phyloP scores from a whole-genome alignment of 164 flowering plant genomes.

The Piper betle region DNA sequence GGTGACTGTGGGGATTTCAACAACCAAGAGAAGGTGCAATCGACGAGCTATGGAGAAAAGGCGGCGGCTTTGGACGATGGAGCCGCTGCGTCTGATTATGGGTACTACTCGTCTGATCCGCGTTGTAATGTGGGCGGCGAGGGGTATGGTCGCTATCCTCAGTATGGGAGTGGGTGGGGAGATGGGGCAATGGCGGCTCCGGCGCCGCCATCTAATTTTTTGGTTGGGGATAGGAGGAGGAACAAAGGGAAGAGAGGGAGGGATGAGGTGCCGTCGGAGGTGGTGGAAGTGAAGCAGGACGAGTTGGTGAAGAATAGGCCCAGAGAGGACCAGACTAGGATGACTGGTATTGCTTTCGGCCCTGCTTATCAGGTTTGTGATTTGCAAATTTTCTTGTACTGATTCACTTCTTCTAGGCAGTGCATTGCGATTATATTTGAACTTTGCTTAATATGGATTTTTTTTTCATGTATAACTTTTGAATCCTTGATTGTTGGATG shows the following conservation, averaged over 20 bases:
- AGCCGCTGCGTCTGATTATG: background rate
- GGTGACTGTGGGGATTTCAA: conserved; percentile 4
- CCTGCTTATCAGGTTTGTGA: conserved; percentile 73
- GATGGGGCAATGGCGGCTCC: conserved; percentile 16
- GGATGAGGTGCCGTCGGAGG: conserved; percentile 48
- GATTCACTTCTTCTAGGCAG: background rate
- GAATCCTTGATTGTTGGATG: too few species aligned
- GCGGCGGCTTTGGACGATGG: conserved; percentile 1
- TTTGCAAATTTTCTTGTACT: background rate
- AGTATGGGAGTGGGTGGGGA: conserved; percentile 24
- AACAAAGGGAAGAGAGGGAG: conserved; percentile 50
- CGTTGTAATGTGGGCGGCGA: conserved; percentile 9
- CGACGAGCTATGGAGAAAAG: background rate
- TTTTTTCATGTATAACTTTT: too few species aligned
- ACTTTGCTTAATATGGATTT: too few species aligned
- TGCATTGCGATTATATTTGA: too few species aligned
- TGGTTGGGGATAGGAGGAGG: conserved; percentile 11
- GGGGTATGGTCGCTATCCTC: conserved; percentile 12
- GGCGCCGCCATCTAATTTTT: conserved; percentile 5
- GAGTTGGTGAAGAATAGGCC: conserved; percentile 88
- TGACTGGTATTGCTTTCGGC: conserved; percentile 87
- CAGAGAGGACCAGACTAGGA: conserved; percentile 62
- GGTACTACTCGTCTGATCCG: conserved; percentile 11
- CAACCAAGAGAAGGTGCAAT: conserved; percentile 1
- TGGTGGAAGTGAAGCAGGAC: conserved; percentile 96